These are phyloP conservation scores for Rugonectria rugulosa DNA, from an alignment of 2,329 filamentous ascomycete species.

Conservation along the genomic window DNA sequence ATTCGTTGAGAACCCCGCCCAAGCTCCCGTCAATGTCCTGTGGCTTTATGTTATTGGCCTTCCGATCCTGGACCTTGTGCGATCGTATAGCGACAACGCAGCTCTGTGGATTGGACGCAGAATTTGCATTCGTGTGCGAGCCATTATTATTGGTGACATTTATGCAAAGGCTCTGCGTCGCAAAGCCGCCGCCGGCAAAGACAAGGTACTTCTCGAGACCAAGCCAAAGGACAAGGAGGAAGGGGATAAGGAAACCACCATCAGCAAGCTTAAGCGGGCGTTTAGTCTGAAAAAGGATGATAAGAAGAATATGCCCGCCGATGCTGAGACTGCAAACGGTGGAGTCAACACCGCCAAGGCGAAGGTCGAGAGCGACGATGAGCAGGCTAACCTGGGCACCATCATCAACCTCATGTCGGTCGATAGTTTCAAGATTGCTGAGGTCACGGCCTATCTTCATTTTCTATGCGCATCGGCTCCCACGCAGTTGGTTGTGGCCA, in stretches of 20 bases:
- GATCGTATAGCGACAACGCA: slow-evolving; percentile 84
- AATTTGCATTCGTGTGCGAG: slow-evolving; percentile 90
- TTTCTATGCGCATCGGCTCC: slow-evolving; percentile 94
- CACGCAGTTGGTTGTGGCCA: slow-evolving; percentile 82
- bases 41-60: slow-evolving; percentile 96
- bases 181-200: slow-evolving; percentile 81
- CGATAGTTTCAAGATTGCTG: slow-evolving; percentile 97
- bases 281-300: slow-evolving; percentile 69
- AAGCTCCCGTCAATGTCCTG: slow-evolving; percentile 82
- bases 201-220: slow-evolving; percentile 72
- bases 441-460: slow-evolving; percentile 93
- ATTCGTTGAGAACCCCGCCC: slow-evolving; percentile 85
- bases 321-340: slow-evolving; percentile 45
- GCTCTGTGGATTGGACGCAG: slow-evolving; percentile 93
- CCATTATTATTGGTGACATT: slow-evolving; percentile 96
- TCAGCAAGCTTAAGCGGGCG: slow-evolving; percentile 61
- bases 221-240: slow-evolving; percentile 48
- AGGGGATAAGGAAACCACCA: slow-evolving; percentile 48
- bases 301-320: slow-evolving; percentile 48
- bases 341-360: slow-evolving; percentile 47
- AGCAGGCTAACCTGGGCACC: slow-evolving; percentile 92
- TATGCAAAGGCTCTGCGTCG: slow-evolving; percentile 94
- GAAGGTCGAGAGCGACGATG: slow-evolving; percentile 55
- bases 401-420: slow-evolving; percentile 99
- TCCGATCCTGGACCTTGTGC: slow-evolving; percentile 81